Evolutionary conservation across 805 yeast genomes (phyloP).

Genomic region (Candida xyloterini): DNA sequence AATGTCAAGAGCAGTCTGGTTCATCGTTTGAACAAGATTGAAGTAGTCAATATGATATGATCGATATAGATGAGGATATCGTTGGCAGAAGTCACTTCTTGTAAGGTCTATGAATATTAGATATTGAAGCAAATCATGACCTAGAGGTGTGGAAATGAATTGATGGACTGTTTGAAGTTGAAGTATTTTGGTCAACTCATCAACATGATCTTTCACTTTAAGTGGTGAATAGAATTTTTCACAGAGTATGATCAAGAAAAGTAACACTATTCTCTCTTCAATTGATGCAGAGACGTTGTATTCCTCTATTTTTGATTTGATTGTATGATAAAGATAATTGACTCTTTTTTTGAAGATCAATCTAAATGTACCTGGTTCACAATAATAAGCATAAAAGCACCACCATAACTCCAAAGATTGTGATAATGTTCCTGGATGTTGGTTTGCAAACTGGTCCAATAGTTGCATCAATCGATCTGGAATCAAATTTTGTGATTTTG

Average conservation of each 20-base stretch:
- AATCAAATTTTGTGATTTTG: neutral
- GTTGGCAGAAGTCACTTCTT: constrained; percentile 6
- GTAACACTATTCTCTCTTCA: neutral
- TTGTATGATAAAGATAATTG: neutral
- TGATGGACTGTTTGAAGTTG: neutral
- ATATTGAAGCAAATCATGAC: constrained; percentile 1
- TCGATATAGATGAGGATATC: constrained; percentile 7
- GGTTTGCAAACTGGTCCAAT: too few relatives aligned
- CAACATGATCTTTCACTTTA: neutral
- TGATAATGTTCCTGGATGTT: neutral
- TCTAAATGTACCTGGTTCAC: neutral
- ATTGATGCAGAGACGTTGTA: neutral
- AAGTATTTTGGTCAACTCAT: neutral
- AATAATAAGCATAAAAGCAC: neutral
- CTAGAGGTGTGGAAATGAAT: neutral
- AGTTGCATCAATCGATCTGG: neutral
- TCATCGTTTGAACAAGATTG: neutral
- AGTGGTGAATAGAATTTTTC: neutral
- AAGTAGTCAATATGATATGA: constrained; percentile 1
- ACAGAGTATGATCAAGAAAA: neutral
- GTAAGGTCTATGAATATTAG: constrained; percentile 10
- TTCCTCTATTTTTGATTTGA: neutral
- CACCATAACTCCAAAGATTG: neutral
- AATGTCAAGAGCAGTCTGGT: constrained; percentile 2
- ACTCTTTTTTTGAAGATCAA: neutral